These are phyloP conservation scores for Mucuna pruriens DNA, from an alignment of 306 rosid species.

Conservation along the genomic window DNA sequence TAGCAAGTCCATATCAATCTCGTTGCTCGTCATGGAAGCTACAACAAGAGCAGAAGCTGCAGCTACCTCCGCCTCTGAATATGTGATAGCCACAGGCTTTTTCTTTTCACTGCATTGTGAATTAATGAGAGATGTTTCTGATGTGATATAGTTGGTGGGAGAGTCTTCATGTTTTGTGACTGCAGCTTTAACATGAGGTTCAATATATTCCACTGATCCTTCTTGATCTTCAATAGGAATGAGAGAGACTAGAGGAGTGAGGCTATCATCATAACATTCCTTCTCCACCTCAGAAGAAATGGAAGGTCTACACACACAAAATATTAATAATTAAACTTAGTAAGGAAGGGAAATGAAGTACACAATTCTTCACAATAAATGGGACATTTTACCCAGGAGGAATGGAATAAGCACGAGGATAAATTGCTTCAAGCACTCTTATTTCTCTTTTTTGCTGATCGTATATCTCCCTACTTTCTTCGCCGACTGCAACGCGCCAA, in stretches of 20 bases:
- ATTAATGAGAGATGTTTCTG: conserved; percentile 7
- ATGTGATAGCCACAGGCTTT: no score
- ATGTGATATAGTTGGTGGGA: neutral
- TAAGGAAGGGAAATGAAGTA: neutral
- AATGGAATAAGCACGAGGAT: conserved; percentile 68
- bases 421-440: conserved; percentile 68
- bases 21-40: conserved; percentile 51
- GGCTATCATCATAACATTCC: conserved; percentile 57
- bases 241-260: conserved; percentile 58
- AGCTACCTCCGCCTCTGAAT: conserved; percentile 48
- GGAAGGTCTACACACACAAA: conserved; percentile 50
- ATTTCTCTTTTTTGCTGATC: conserved; percentile 56
- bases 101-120: conserved; percentile 30
- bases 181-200: no score
- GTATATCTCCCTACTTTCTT: conserved; percentile 63
- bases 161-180: neutral
- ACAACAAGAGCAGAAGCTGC: conserved; percentile 58
- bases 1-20: conserved; percentile 69
- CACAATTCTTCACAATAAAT: neutral
- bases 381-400: conserved; percentile 60
- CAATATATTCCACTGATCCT: neutral
- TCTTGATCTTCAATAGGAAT: conserved; percentile 75
- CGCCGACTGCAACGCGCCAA: conserved; percentile 80
- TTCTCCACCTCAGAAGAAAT: conserved; percentile 50
- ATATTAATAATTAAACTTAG: conserved; percentile 5